Percentiles rank a stretch among this genome's conserved stretches.
phyloP scores from a whole-genome alignment of 2,329 filamentous ascomycete genomes.

The Ophiostoma fasciatum region DNA sequence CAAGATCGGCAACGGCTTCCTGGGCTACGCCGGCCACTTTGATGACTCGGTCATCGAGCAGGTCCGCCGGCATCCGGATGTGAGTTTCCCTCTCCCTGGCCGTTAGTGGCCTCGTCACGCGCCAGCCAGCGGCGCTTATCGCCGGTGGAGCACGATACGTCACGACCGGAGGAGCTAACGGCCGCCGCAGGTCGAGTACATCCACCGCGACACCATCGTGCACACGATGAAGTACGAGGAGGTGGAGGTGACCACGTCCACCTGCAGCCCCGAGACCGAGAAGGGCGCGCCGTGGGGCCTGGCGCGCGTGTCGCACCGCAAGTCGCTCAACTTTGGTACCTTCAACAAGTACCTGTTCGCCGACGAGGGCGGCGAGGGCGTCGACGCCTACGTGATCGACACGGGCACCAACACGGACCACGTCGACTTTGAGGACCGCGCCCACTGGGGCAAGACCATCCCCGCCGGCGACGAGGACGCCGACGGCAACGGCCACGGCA shows the following conservation, averaged over 20 bases:
- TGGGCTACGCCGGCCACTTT: constrained; percentile 94
- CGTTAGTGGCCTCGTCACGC: too few relatives aligned
- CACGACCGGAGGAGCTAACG: neutral
- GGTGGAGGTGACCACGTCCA: constrained; percentile 17
- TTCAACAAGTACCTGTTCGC: constrained; percentile 99
- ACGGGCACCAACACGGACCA: constrained; percentile 89
- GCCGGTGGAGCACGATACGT: constrained; percentile 5
- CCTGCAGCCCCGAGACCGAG: constrained; percentile 50
- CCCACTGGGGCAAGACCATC: constrained; percentile 94
- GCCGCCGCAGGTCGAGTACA: constrained; percentile 94
- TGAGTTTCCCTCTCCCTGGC: constrained; percentile 40
- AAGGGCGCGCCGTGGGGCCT: constrained; percentile 97
- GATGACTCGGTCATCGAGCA: constrained; percentile 85
- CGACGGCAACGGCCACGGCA: constrained; percentile 97
- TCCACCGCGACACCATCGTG: constrained; percentile 89
- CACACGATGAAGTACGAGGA: constrained; percentile 52
- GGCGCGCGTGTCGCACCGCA: constrained; percentile 91
- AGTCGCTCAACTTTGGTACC: constrained; percentile 71
- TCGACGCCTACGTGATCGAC: constrained; percentile 97
- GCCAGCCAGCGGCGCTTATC: too few relatives aligned
- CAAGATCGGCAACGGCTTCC: constrained; percentile 69
- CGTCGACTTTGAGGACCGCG: constrained; percentile 94
- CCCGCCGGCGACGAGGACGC: constrained; percentile 68
- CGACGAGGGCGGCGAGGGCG: constrained; percentile 81
- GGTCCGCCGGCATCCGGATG: constrained; percentile 89